Percentiles rank a stretch among this genome's conserved stretches.
These are phyloP conservation scores for Spizellomyces punctatus DNA, from an alignment of 192 early-diverging fungal species.

Conservation along the genomic window DNA sequence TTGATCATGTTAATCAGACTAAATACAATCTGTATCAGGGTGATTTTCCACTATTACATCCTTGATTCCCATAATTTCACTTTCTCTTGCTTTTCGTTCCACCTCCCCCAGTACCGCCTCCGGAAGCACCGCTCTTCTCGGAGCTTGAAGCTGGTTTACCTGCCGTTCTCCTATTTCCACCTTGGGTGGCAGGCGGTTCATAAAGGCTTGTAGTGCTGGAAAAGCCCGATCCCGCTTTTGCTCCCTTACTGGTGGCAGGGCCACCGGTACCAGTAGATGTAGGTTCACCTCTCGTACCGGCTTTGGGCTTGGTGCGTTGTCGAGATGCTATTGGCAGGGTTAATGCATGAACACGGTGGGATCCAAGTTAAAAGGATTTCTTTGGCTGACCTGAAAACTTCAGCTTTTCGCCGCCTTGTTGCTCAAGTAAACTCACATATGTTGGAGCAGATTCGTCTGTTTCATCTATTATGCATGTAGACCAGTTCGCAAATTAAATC, in stretches of 20 bases:
- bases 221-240: constrained; percentile 7
- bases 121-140: neutral
- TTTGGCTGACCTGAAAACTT: constrained; percentile 46
- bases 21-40: too few species aligned
- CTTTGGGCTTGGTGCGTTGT: constrained; percentile 27
- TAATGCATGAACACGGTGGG: neutral
- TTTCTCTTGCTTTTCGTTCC: neutral
- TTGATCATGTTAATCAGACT: too few species aligned
- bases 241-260: neutral
- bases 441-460: constrained; percentile 41
- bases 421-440: constrained; percentile 50
- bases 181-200: constrained; percentile 11
- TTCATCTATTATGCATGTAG: constrained; percentile 32
- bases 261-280: neutral
- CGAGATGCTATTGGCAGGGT: constrained; percentile 14
- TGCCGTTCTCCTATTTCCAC: neutral
- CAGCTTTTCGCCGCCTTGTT: constrained; percentile 45
- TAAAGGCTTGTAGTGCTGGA: constrained; percentile 26
- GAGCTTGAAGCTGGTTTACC: neutral
- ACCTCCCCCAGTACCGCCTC: neutral
- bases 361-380: neutral
- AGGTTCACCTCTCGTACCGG: constrained; percentile 18
- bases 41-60: too few species aligned
- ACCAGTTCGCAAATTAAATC: neutral
- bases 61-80: neutral